These are phyloP conservation scores for Eruca vesicaria DNA, from an alignment of 441 rosid species.

Conservation along the genomic window DNA sequence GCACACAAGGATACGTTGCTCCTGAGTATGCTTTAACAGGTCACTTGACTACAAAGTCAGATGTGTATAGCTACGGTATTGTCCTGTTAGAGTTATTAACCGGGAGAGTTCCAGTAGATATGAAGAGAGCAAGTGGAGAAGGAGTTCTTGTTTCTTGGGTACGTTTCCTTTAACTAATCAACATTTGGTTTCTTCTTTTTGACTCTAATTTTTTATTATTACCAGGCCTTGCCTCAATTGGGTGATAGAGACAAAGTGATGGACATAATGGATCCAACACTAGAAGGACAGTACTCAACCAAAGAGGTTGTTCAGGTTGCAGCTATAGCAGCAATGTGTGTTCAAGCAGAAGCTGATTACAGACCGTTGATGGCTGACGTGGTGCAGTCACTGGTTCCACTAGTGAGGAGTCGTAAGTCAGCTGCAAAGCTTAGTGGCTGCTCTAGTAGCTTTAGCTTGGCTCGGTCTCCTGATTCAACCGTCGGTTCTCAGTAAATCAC, in stretches of 20 bases:
- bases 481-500: slow-evolving; percentile 31
- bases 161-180: neutral
- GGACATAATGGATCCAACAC: slow-evolving; percentile 84
- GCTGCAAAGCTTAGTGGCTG: slow-evolving; percentile 51
- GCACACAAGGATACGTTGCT: slow-evolving; percentile 78
- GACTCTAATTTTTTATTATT: neutral
- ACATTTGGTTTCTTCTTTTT: neutral
- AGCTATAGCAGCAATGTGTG: slow-evolving; percentile 98
- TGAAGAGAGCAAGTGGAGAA: slow-evolving; percentile 64
- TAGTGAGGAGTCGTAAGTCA: slow-evolving; percentile 64
- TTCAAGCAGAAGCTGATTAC: slow-evolving; percentile 89
- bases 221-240: slow-evolving; percentile 71
- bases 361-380: slow-evolving; percentile 96
- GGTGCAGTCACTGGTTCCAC: slow-evolving; percentile 82
- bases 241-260: slow-evolving; percentile 81
- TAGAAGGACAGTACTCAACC: slow-evolving; percentile 78
- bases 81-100: slow-evolving; percentile 76
- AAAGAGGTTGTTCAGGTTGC: slow-evolving; percentile 95
- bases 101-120: slow-evolving; percentile 71
- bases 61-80: slow-evolving; percentile 73
- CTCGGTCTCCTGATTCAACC: slow-evolving; percentile 45
- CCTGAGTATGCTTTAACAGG: slow-evolving; percentile 85
- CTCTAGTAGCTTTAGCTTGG: slow-evolving; percentile 47
- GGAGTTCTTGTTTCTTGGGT: slow-evolving; percentile 74
- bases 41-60: slow-evolving; percentile 74